Base-by-base conservation (phyloP, 2,329 filamentous ascomycete genomes). In the Exophiala phaeomuriformis region DNA sequence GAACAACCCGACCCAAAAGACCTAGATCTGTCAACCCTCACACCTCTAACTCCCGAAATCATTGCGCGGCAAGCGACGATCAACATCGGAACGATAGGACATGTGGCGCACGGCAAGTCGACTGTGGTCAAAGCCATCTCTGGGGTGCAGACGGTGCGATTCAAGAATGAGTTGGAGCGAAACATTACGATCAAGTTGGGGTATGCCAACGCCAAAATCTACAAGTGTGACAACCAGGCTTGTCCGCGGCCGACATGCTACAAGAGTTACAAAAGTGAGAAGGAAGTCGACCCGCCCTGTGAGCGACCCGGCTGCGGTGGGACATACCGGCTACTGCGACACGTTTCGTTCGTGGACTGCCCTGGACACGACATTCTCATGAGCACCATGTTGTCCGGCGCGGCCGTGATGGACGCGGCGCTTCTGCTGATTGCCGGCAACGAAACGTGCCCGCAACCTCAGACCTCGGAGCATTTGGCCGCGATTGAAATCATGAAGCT, bases 401-500 rank as follows among this genome's bases (percentile, higher is more conserved):
- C 93, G 65, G 93, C 93, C 61, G 93, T 98, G 81, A 98, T 98
- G 93, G 93, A 98, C 74, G 93, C 93, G 61, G 93, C 93, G 12
- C 82, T 98, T 56, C 83, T 98, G 52, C 80, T 98, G 51, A 96
- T 98, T 69, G 93, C 93, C 58, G 93, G 93, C 71, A 98, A 98
- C 77, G 93, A 98, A 85, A 84, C 88, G 49, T 97, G 93, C 77
- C 93, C 93, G 33, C 93, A 98, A 74, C 93, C 93, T 47, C 93
- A 98, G 75, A 98, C 93, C 12, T 96, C 91, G 28, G 93, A 98
- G 77, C 93, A 98, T 79, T 80, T 98, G 77, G 93, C 93, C 63
- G 93, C 93, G 62, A 97, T 98, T 69, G 93, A 98, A 74, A 98
- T 98, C 70, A 98, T 98, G 93, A 98, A 98, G 80, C 83, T 98